Evolutionary conservation across 495 filamentous ascomycete species (phyloP).

Genomic region (Neurospora tetraspora): DNA sequence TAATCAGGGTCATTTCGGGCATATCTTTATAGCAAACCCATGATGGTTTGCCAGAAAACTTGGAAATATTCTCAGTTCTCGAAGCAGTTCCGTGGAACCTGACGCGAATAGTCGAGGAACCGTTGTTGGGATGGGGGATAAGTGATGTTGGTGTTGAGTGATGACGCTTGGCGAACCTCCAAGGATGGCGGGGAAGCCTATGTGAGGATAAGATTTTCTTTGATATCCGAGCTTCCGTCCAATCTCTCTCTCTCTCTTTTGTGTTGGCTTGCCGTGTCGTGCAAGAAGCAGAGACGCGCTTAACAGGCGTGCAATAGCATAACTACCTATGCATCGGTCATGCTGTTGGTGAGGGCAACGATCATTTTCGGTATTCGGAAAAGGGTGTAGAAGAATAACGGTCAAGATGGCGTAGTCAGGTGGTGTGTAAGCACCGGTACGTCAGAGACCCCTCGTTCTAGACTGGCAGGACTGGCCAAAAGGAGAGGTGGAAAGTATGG

Average conservation of each 20-base stretch:
- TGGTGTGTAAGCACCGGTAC: background rate
- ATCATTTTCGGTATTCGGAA: background rate
- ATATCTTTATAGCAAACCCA: constrained; percentile 21
- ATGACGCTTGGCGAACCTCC: background rate
- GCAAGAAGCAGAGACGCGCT: background rate
- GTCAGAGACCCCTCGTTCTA: background rate
- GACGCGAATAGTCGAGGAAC: background rate
- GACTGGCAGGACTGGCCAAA: background rate
- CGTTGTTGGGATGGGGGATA: background rate
- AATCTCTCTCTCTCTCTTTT: background rate
- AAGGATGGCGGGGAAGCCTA: background rate
- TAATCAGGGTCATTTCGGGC: constrained; percentile 33
- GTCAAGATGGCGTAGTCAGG: background rate
- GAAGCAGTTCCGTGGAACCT: background rate
- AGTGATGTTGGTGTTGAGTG: background rate
- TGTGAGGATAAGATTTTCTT: background rate
- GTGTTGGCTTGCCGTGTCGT: constrained; percentile 4
- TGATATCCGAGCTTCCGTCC: constrained; percentile 1
- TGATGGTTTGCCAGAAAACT: constrained; percentile 10
- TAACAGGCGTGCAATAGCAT: background rate
- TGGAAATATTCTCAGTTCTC: background rate
- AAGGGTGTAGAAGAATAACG: background rate
- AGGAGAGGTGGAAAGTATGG: background rate
- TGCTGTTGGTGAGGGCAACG: background rate
- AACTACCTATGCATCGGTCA: background rate